A percentile compares a stretch with the other conserved stretches of the same genome.
Evolutionary conservation across 768 basidiomycete species (phyloP).

Genomic region (Boletus edulis): DNA sequence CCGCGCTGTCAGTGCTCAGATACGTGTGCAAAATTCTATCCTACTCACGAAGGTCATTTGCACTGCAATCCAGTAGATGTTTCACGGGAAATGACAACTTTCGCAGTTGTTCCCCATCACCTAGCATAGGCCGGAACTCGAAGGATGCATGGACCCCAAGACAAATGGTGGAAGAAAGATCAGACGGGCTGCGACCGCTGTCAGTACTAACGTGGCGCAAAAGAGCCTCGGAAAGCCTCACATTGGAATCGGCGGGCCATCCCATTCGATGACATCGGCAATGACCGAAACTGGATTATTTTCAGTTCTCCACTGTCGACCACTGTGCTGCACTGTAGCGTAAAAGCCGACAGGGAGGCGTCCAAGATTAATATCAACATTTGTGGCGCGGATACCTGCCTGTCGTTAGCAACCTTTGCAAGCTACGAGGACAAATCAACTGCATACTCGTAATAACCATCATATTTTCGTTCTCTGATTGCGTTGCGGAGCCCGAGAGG

Average conservation of each 20-base stretch:
- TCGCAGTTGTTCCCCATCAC: slow-evolving; percentile 1
- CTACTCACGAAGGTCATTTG: background rate
- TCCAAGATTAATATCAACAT: background rate
- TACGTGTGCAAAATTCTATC: background rate
- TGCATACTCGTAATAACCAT: background rate
- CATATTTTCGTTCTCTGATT: background rate
- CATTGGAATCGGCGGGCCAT: background rate
- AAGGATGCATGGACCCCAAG: slow-evolving; percentile 1
- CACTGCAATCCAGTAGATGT: background rate
- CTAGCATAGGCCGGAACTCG: slow-evolving; percentile 4
- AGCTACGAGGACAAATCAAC: background rate
- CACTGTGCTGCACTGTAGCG: background rate
- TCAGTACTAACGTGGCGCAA: background rate
- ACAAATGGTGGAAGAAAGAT: background rate
- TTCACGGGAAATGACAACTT: background rate
- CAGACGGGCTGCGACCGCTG: background rate
- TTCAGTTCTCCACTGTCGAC: background rate
- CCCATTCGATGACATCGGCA: background rate
- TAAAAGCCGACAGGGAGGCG: slow-evolving; percentile 5
- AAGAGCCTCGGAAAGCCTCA: background rate
- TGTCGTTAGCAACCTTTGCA: background rate
- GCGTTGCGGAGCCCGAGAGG: no score
- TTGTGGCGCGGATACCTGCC: slow-evolving; percentile 1
- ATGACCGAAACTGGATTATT: background rate
- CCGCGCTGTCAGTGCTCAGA: background rate